Conservation (phyloP, 1,284 basidiomycete genomes). For the Cyathus pygmaeus region DNA sequence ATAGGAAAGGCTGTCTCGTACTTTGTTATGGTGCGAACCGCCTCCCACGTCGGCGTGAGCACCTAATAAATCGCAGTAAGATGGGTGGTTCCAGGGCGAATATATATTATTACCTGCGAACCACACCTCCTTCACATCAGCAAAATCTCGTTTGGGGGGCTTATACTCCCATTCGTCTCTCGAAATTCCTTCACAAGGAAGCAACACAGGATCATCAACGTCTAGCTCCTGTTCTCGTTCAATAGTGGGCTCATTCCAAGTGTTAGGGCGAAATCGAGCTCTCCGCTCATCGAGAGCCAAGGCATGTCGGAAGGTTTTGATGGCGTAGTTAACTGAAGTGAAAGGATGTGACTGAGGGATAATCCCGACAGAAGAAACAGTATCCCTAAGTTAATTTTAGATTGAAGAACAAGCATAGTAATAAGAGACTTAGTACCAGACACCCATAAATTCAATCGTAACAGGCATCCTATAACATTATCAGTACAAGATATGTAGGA, state of each 20-base stretch:
- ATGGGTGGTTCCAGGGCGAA: no score
- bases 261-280: slow-evolving; percentile 31
- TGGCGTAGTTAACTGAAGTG: slow-evolving; percentile 27
- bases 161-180: slow-evolving; percentile 27
- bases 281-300: slow-evolving; percentile 33
- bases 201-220: slow-evolving; percentile 19
- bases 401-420: background rate
- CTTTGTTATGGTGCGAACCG: slow-evolving; percentile 27
- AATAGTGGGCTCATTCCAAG: slow-evolving; percentile 26
- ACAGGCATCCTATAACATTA: slow-evolving; percentile 21
- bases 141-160: slow-evolving; percentile 19
- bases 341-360: slow-evolving; percentile 27
- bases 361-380: slow-evolving; percentile 36
- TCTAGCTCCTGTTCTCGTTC: slow-evolving; percentile 30
- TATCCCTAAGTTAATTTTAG: slow-evolving; percentile 21
- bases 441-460: slow-evolving; percentile 31
- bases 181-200: background rate
- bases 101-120: slow-evolving; percentile 28
- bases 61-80: slow-evolving; percentile 13
- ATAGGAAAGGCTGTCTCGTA: slow-evolving; percentile 27
- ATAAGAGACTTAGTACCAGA: slow-evolving; percentile 22
- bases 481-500: no score
- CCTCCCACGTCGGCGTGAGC: slow-evolving; percentile 37
- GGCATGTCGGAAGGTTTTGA: slow-evolving; percentile 33
- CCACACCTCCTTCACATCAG: slow-evolving; percentile 32